Percentiles rank a stretch among this genome's conserved stretches.
These are phyloP conservation scores for Exophiala dermatitidis DNA, from an alignment of 2,329 filamentous ascomycete species.

Conservation along the genomic window DNA sequence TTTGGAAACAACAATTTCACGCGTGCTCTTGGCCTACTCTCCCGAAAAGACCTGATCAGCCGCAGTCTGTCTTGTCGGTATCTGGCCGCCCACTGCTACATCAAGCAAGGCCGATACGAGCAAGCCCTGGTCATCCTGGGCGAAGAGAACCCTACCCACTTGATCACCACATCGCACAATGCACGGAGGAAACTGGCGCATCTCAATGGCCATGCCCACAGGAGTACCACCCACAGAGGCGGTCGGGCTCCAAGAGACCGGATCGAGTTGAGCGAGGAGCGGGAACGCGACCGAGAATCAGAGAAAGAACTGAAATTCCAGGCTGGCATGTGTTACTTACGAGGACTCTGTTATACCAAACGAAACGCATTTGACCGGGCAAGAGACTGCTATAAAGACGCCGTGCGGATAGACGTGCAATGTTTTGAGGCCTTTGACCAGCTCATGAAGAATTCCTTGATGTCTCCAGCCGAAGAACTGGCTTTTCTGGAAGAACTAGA, in stretches of 20 bases:
- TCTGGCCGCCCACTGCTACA: constrained; percentile 84
- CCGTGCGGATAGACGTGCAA: constrained; percentile 91
- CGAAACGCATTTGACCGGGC: constrained; percentile 95
- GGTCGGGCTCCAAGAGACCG: constrained; percentile 46
- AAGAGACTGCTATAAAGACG: constrained; percentile 97
- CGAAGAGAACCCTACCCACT: constrained; percentile 86
- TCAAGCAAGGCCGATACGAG: constrained; percentile 84
- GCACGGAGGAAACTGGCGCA: constrained; percentile 65
- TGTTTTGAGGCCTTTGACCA: constrained; percentile 98
- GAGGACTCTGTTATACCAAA: constrained; percentile 90
- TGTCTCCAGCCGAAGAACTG: constrained; percentile 85
- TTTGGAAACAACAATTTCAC: constrained; percentile 94
- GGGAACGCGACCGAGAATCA: constrained; percentile 59
- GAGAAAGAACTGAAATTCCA: constrained; percentile 74
- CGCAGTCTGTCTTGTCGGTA: constrained; percentile 85
- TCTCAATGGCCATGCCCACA: constrained; percentile 45
- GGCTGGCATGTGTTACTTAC: constrained; percentile 92
- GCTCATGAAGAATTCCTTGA: constrained; percentile 90
- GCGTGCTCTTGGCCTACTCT: constrained; percentile 77
- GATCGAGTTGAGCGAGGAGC: constrained; percentile 50
- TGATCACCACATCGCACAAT: constrained; percentile 62
- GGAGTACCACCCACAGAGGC: constrained; percentile 44
- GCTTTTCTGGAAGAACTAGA: constrained; percentile 80
- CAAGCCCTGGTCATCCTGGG: constrained; percentile 81
- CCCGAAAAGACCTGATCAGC: constrained; percentile 71